A percentile compares a stretch with the other conserved stretches of the same genome.
phyloP scores from a whole-genome alignment of 1,284 basidiomycete species.

The Fomitiporia mediterranea region DNA sequence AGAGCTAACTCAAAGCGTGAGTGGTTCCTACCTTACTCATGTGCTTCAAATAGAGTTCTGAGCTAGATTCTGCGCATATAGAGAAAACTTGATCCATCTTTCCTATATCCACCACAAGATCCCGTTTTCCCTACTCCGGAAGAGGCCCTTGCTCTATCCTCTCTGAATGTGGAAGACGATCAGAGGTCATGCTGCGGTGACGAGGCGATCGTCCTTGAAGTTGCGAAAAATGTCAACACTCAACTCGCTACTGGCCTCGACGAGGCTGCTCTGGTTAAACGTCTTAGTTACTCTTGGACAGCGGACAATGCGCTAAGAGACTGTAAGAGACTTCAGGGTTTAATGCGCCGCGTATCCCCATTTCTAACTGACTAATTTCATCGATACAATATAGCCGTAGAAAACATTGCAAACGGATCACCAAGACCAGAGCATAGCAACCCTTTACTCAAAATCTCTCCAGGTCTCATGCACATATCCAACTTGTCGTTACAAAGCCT shows the following conservation, averaged over 20 bases:
- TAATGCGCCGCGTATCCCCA: too few species aligned
- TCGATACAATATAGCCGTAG: conserved; percentile 42
- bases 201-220: conserved; percentile 46
- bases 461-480: conserved; percentile 82
- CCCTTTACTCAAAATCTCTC: conserved; percentile 72
- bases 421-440: conserved; percentile 62
- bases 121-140: conserved; percentile 35
- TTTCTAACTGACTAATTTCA: not conserved
- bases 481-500: conserved; percentile 81
- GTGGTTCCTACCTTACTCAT: conserved; percentile 21
- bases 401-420: conserved; percentile 50
- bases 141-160: conserved; percentile 32
- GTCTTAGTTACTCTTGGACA: conserved; percentile 63
- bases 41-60: not conserved
- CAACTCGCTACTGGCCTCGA: conserved; percentile 65
- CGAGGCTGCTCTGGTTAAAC: conserved; percentile 45
- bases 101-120: conserved; percentile 24
- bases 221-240: conserved; percentile 49
- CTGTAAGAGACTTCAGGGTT: conserved; percentile 48
- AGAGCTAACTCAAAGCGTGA: conserved; percentile 54
- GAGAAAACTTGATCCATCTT: not conserved
- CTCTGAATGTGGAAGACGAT: not conserved
- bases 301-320: conserved; percentile 70
- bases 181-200: not conserved
- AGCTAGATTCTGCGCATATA: not conserved